Evolutionary conservation across 768 basidiomycete genomes (phyloP).

Genomic region (Podaxis sp.): DNA sequence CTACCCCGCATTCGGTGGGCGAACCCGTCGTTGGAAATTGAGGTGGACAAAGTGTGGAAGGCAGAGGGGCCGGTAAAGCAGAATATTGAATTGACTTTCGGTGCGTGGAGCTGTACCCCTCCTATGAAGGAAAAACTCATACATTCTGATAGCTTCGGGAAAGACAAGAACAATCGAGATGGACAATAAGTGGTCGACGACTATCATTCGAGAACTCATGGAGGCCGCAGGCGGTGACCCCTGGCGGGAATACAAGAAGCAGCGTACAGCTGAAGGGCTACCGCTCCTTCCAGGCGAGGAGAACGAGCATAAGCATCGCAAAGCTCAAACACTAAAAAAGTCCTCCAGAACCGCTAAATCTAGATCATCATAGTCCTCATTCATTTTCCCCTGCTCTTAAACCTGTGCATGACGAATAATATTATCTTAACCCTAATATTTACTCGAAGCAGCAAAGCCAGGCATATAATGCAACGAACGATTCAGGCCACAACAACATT

Average conservation of each 20-base stretch:
- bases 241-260: constrained; percentile 57
- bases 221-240: constrained; percentile 57
- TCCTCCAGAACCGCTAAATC: background rate
- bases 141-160: constrained; percentile 28
- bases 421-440: constrained; percentile 1
- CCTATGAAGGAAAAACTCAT: background rate
- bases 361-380: background rate
- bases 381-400: background rate
- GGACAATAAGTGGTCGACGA: constrained; percentile 66
- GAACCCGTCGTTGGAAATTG: constrained; percentile 66
- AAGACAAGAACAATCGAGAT: constrained; percentile 47
- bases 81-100: constrained; percentile 58
- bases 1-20: constrained; percentile 76
- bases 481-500: background rate
- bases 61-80: constrained; percentile 55
- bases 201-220: constrained; percentile 72
- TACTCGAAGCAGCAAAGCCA: background rate
- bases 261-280: constrained; percentile 44
- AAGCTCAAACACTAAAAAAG: background rate
- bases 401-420: constrained; percentile 4
- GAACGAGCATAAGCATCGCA: constrained; percentile 22
- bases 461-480: background rate
- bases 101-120: constrained; percentile 41
- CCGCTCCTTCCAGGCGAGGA: constrained; percentile 51
- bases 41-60: constrained; percentile 56